Conservation (phyloP, 495 filamentous ascomycete genomes). For the Penicillium cataractarum region DNA sequence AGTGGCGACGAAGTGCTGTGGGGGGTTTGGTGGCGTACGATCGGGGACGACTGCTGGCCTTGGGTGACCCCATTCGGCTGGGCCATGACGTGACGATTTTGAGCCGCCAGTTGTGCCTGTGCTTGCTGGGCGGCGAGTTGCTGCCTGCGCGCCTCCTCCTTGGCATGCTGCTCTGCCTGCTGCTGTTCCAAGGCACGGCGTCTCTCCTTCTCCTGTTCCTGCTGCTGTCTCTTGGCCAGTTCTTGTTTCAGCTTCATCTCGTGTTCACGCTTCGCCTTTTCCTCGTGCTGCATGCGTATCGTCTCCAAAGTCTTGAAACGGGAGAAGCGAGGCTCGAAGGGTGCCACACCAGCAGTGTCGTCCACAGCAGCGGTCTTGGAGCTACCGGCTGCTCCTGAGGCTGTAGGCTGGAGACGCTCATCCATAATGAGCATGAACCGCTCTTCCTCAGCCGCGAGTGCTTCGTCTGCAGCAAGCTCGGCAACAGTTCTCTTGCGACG, state of each 20-base stretch:
- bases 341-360: slow-evolving; percentile 66
- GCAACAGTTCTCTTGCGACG: slow-evolving; percentile 90
- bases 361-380: slow-evolving; percentile 70
- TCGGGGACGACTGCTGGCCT: slow-evolving; percentile 74
- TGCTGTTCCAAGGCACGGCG: slow-evolving; percentile 47
- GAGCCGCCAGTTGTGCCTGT: slow-evolving; percentile 51
- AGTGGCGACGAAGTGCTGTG: slow-evolving; percentile 78
- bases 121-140: slow-evolving; percentile 52
- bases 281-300: slow-evolving; percentile 77
- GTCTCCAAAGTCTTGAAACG: slow-evolving; percentile 86
- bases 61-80: slow-evolving; percentile 68
- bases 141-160: slow-evolving; percentile 48
- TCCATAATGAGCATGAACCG: slow-evolving; percentile 93
- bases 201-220: slow-evolving; percentile 49
- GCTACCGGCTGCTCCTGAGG: slow-evolving; percentile 56
- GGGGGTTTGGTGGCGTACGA: slow-evolving; percentile 78
- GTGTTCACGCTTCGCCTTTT: slow-evolving; percentile 63
- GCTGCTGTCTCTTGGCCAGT: slow-evolving; percentile 50
- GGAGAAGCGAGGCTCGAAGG: slow-evolving; percentile 87
- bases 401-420: slow-evolving; percentile 69
- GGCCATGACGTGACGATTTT: slow-evolving; percentile 47
- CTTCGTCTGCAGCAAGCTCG: slow-evolving; percentile 92
- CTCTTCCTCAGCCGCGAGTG: slow-evolving; percentile 83
- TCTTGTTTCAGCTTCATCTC: slow-evolving; percentile 66
- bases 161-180: slow-evolving; percentile 54